Evolutionary conservation across 164 flowering plant genomes (phyloP), one percentile per base, ranked within the genome.

Genomic region (Vitis riparia): DNA sequence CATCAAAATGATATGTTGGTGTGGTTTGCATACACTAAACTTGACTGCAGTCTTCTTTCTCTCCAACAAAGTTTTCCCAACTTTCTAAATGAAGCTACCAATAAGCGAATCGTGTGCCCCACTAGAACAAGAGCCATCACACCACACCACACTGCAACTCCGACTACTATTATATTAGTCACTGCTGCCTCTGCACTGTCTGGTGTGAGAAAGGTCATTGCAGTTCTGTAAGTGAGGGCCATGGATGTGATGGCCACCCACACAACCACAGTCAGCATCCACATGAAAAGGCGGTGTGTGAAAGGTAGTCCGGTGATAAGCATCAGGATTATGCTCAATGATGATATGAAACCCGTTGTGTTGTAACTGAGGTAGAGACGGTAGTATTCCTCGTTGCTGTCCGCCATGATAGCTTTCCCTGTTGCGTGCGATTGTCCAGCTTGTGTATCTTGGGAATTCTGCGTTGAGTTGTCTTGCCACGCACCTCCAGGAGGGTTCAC

Each of bases 301-400:
- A 73, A 30, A 1, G 77, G 77, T 4, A 77, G 48, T 0, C 80
- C 80, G 19, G 61, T 73, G 8, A 73, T 56, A 15, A 77, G 74
- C 52, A 77, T 60, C 61, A 77, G 10, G 13, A 77, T 66, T 32
- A 73, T 51, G 56, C 76, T 77, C 58, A 77, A 27, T 1, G 80
- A 62, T 10, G 75, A 65, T 13, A 77, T 3, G 1, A 74, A 71
- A 17, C 72, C 64, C 1, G n/a, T 48, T 0, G 80, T 77, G 52
- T 77, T 77, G 37, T 0, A 51, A 1, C 14, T 15, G 2, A 74
- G 47, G 65, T 30, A 68, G 1, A 0, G 14, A 5, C 3, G 8
- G n/a, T 64, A 76, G 0, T 3, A 1, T 0, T 8, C 7, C 2
- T 51, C 11, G 10, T 68, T 0, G 0, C 65, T 52, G 1, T 52